Evolutionary conservation across 1,284 basidiomycete genomes (phyloP).

Genomic region (Cryptococcus sp.): DNA sequence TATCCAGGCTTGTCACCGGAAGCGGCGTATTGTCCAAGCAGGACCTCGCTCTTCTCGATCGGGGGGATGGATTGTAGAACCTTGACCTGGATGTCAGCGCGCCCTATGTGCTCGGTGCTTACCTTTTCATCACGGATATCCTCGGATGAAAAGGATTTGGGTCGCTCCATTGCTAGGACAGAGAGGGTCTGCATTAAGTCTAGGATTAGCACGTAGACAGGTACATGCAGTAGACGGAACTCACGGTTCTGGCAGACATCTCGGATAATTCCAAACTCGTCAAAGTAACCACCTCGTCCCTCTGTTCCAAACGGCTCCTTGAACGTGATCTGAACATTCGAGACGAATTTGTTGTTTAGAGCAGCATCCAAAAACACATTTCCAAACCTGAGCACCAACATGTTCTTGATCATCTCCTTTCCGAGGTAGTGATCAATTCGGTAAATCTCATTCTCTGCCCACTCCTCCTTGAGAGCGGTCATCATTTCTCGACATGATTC

Average conservation of each 20-base stretch:
- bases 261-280: conserved; percentile 96
- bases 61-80: conserved; percentile 84
- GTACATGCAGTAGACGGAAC: conserved; percentile 39
- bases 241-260: conserved; percentile 94
- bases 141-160: conserved; percentile 92
- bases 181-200: conserved; percentile 89
- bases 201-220: conserved; percentile 40
- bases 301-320: conserved; percentile 98
- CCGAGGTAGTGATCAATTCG: conserved; percentile 97
- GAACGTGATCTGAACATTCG: conserved; percentile 96
- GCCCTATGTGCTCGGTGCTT: conserved; percentile 17
- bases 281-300: conserved; percentile 95
- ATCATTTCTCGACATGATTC: conserved; percentile 79
- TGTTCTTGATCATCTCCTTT: conserved; percentile 98
- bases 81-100: conserved; percentile 65
- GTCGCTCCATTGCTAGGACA: conserved; percentile 91
- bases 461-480: conserved; percentile 71
- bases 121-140: conserved; percentile 98
- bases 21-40: conserved; percentile 86
- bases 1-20: conserved; percentile 93
- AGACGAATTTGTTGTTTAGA: conserved; percentile 92
- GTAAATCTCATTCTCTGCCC: conserved; percentile 94
- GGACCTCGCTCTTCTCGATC: conserved; percentile 67
- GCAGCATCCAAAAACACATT: conserved; percentile 79
- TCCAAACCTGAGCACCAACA: conserved; percentile 88